These are phyloP conservation scores for Zymoseptoria passerinii DNA, from an alignment of 2,329 filamentous ascomycete species.

Conservation along the genomic window DNA sequence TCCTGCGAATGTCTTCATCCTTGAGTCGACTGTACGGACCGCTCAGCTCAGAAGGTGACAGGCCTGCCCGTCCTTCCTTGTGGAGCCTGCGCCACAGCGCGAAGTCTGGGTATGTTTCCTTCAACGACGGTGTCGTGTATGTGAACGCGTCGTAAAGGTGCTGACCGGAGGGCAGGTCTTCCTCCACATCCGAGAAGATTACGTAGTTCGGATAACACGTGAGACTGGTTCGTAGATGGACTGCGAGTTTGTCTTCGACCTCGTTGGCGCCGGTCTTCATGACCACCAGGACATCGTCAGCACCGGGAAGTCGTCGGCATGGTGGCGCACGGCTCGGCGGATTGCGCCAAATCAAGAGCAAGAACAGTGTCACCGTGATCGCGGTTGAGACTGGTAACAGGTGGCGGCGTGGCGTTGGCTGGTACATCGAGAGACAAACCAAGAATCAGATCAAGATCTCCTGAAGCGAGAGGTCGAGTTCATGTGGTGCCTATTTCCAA, in stretches of 20 bases:
- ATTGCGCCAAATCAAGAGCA: background rate
- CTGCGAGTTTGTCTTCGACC: conserved; percentile 24
- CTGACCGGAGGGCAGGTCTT: conserved; percentile 26
- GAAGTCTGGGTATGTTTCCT: conserved; percentile 19
- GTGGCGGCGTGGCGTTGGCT: background rate
- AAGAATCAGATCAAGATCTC: too few relatives aligned
- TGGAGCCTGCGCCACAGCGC: conserved; percentile 19
- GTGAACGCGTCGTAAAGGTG: conserved; percentile 28
- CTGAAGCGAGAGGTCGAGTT: too few relatives aligned
- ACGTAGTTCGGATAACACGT: conserved; percentile 28
- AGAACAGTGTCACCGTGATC: background rate
- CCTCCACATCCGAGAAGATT: conserved; percentile 33
- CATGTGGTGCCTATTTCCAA: too few relatives aligned
- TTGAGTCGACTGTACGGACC: conserved; percentile 9
- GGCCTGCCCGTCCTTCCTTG: conserved; percentile 9
- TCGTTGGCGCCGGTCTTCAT: conserved; percentile 34
- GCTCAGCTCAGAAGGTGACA: conserved; percentile 18
- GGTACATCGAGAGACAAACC: too few relatives aligned
- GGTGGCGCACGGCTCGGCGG: background rate
- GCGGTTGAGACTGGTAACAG: background rate
- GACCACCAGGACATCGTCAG: conserved; percentile 47
- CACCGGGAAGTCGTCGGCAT: conserved; percentile 22
- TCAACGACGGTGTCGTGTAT: conserved; percentile 11
- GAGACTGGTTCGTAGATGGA: conserved; percentile 31
- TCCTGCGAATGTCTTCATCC: conserved; percentile 6